phyloP scores from a whole-genome alignment of 2,329 filamentous ascomycete genomes.

The Paraphaeosphaeria minitans region DNA sequence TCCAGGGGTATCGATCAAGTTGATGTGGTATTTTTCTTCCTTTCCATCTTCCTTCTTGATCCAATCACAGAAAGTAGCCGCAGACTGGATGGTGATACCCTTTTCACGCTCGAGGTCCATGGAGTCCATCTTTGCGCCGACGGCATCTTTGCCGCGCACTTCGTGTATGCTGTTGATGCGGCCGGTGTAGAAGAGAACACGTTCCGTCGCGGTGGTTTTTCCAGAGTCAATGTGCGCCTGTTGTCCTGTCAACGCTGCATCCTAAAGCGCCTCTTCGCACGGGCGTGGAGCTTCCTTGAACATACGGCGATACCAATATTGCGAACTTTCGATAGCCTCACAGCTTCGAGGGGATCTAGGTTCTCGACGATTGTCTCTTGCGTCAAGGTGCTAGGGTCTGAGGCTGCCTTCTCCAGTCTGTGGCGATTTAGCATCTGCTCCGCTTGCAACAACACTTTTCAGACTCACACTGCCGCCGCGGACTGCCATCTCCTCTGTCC shows the following conservation, averaged over 20 bases:
- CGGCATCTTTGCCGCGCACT: constrained; percentile 90
- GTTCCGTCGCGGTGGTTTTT: constrained; percentile 95
- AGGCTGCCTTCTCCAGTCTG: constrained; percentile 59
- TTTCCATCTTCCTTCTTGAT: constrained; percentile 76
- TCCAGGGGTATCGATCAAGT: constrained; percentile 96
- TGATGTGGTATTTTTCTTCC: constrained; percentile 94
- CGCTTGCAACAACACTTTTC: not conserved
- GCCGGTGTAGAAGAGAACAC: constrained; percentile 97
- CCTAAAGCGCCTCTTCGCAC: not conserved
- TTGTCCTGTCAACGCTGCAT: not conserved
- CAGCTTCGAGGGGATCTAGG: constrained; percentile 77
- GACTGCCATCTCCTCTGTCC: constrained; percentile 44
- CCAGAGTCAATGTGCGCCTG: constrained; percentile 97
- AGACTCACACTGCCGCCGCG: constrained; percentile 47
- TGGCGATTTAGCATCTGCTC: constrained; percentile 29
- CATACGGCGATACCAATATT: constrained; percentile 97
- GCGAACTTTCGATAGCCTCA: constrained; percentile 78
- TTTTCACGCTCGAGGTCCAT: constrained; percentile 99
- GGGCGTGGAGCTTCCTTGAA: not conserved
- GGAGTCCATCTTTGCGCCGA: constrained; percentile 99
- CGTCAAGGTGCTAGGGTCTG: constrained; percentile 61
- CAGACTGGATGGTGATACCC: constrained; percentile 98
- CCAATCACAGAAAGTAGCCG: constrained; percentile 98
- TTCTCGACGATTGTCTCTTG: constrained; percentile 76
- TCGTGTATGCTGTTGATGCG: constrained; percentile 97